phyloP scores from a whole-genome alignment of 805 yeast genomes.

The Nakazawaea sp. region DNA sequence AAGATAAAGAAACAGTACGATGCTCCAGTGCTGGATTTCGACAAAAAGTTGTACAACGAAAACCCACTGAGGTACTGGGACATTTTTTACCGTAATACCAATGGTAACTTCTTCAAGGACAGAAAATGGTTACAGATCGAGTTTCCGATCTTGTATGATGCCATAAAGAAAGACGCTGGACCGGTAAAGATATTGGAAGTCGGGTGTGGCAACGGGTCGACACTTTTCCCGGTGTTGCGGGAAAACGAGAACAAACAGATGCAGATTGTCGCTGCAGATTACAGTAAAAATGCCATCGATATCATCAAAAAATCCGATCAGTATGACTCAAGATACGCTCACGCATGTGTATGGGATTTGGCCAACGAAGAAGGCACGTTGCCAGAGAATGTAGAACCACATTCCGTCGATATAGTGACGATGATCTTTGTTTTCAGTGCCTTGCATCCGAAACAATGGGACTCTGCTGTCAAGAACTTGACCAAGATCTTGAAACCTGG shows the following conservation, averaged over 20 bases:
- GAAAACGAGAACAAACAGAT: slow-evolving; percentile 79
- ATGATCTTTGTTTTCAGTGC: slow-evolving; percentile 95
- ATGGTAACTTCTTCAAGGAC: slow-evolving; percentile 92
- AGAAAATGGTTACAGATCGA: slow-evolving; percentile 94
- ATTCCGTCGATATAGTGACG: slow-evolving; percentile 86
- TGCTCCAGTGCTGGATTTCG: slow-evolving; percentile 82
- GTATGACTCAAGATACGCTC: slow-evolving; percentile 56
- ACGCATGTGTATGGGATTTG: slow-evolving; percentile 92
- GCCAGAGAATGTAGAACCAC: slow-evolving; percentile 80
- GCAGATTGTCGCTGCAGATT: slow-evolving; percentile 80
- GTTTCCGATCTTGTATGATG: slow-evolving; percentile 78
- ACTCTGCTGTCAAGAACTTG: slow-evolving; percentile 66
- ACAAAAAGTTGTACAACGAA: slow-evolving; percentile 67
- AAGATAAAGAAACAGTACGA: slow-evolving; percentile 71
- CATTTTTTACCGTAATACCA: slow-evolving; percentile 82
- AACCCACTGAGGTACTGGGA: slow-evolving; percentile 97
- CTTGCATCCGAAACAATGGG: slow-evolving; percentile 88
- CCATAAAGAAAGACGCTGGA: slow-evolving; percentile 62
- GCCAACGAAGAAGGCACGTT: slow-evolving; percentile 64
- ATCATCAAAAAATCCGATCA: slow-evolving; percentile 61
- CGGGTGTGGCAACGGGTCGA: slow-evolving; percentile 98
- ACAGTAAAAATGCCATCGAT: slow-evolving; percentile 84
- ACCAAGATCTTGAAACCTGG: slow-evolving; percentile 81
- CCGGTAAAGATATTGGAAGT: slow-evolving; percentile 75
- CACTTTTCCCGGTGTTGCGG: slow-evolving; percentile 81